A percentile compares a stretch with the other conserved stretches of the same genome.
Conservation (phyloP, 1,284 basidiomycete species). For the Volvariella surrecta region DNA sequence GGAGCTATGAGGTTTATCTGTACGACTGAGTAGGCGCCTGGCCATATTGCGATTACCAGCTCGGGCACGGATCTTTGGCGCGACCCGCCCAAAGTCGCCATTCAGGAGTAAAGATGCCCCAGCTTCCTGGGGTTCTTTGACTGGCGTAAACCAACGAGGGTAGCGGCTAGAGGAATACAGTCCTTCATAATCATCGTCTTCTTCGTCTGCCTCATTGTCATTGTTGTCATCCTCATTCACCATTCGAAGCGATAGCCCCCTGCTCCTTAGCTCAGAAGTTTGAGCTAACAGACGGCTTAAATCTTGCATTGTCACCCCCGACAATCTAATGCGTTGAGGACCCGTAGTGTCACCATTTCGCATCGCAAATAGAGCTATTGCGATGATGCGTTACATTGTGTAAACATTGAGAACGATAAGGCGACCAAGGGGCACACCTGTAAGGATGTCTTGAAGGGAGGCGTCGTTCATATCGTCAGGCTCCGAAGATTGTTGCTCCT, state of each 20-base stretch:
- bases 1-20: slow-evolving; percentile 25
- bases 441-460: slow-evolving; percentile 13
- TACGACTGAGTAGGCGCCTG: slow-evolving; percentile 35
- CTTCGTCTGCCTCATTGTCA: slow-evolving; percentile 30
- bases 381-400: slow-evolving; percentile 5
- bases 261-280: background rate
- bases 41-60: slow-evolving; percentile 37
- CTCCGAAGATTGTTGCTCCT: too few relatives aligned
- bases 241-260: background rate
- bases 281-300: slow-evolving; percentile 18
- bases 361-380: slow-evolving; percentile 33
- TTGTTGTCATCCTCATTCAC: slow-evolving; percentile 23
- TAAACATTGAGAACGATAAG: slow-evolving; percentile 2
- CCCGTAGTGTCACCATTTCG: slow-evolving; percentile 18
- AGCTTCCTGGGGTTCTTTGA: slow-evolving; percentile 58
- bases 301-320: slow-evolving; percentile 22
- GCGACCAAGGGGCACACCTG: slow-evolving; percentile 7
- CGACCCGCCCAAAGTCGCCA: slow-evolving; percentile 81
- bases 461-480: too few relatives aligned
- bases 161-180: slow-evolving; percentile 19
- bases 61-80: slow-evolving; percentile 33
- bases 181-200: slow-evolving; percentile 30
- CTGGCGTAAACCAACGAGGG: slow-evolving; percentile 34
- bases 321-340: slow-evolving; percentile 3
- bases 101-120: slow-evolving; percentile 68